A percentile compares a stretch with the other conserved stretches of the same genome.
phyloP scores from a whole-genome alignment of 768 basidiomycete genomes.

The Lactifluus pinguis region DNA sequence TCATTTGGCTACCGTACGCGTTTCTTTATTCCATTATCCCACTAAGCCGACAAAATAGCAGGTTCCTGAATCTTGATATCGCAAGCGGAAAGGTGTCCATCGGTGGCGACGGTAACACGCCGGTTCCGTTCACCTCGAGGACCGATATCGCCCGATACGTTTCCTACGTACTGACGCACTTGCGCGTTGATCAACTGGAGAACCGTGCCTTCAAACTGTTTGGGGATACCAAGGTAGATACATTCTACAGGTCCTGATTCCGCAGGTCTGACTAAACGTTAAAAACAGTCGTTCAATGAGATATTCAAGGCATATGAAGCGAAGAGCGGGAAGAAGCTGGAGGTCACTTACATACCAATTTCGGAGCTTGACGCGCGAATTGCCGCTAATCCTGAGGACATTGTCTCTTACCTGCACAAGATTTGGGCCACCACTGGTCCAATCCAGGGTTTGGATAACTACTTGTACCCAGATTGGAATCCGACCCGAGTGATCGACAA shows the following conservation, averaged over 20 bases:
- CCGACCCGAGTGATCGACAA: constrained; percentile 12
- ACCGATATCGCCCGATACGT: no score
- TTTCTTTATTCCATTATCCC: no score
- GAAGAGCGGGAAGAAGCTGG: constrained; percentile 17
- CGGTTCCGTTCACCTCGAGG: neutral
- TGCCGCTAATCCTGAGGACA: constrained; percentile 9
- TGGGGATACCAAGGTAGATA: no score
- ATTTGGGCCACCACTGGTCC: constrained; percentile 2
- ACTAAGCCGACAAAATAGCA: neutral
- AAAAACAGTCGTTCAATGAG: constrained; percentile 15
- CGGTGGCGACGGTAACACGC: constrained; percentile 14
- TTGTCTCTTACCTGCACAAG: neutral
- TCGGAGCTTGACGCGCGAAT: constrained; percentile 12
- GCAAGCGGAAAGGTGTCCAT: constrained; percentile 16
- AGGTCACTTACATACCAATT: constrained; percentile 16
- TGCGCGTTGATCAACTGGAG: no score
- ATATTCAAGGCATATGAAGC: constrained; percentile 16
- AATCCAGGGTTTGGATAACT: constrained; percentile 1
- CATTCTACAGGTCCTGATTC: no score
- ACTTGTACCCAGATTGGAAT: constrained; percentile 20
- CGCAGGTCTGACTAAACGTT: neutral
- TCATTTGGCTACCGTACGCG: constrained; percentile 4
- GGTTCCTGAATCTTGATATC: constrained; percentile 10
- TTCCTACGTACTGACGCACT: no score
- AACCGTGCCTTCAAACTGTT: no score